phyloP scores from a whole-genome alignment of 2,329 filamentous ascomycete species.

The Ramularia collo-cygni region DNA sequence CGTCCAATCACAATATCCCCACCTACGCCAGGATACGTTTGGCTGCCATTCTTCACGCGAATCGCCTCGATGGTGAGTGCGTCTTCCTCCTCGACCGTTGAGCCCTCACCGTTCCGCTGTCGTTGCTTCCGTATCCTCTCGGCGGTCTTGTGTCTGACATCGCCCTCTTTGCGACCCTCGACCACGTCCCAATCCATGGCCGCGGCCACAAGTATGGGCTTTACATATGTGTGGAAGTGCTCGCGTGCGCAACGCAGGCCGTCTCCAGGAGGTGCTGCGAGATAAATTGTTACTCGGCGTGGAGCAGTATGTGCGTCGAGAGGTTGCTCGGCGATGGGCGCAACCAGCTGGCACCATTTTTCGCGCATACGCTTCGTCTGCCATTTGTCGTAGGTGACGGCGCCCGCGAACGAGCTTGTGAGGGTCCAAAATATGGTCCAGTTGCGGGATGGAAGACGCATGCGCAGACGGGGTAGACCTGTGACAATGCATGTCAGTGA shows the following conservation, averaged over 20 bases:
- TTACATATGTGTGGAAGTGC: constrained; percentile 92
- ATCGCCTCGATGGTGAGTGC: constrained; percentile 53
- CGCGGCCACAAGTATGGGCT: constrained; percentile 82
- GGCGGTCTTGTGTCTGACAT: constrained; percentile 78
- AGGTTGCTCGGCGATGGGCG: constrained; percentile 72
- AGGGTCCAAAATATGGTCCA: constrained; percentile 93
- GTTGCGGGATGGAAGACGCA: constrained; percentile 82
- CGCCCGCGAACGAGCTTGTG: constrained; percentile 67
- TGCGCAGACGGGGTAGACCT: constrained; percentile 69
- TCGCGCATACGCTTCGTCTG: constrained; percentile 79
- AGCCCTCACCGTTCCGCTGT: constrained; percentile 51
- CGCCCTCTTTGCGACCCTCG: constrained; percentile 86
- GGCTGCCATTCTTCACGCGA: constrained; percentile 59
- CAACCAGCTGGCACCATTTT: constrained; percentile 80
- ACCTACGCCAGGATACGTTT: constrained; percentile 63
- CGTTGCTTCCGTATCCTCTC: constrained; percentile 69
- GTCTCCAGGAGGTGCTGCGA: constrained; percentile 81
- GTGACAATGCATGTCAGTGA: constrained; percentile 10
- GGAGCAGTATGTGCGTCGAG: constrained; percentile 67
- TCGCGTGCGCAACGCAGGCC: constrained; percentile 78
- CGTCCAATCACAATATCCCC: constrained; percentile 87
- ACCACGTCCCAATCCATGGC: constrained; percentile 95
- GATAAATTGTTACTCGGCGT: constrained; percentile 76
- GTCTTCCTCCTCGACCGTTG: constrained; percentile 44
- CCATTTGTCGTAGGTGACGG: constrained; percentile 84